Evolutionary conservation across 495 filamentous ascomycete species (phyloP).

Genomic region (Penicillium bovifimosum): DNA sequence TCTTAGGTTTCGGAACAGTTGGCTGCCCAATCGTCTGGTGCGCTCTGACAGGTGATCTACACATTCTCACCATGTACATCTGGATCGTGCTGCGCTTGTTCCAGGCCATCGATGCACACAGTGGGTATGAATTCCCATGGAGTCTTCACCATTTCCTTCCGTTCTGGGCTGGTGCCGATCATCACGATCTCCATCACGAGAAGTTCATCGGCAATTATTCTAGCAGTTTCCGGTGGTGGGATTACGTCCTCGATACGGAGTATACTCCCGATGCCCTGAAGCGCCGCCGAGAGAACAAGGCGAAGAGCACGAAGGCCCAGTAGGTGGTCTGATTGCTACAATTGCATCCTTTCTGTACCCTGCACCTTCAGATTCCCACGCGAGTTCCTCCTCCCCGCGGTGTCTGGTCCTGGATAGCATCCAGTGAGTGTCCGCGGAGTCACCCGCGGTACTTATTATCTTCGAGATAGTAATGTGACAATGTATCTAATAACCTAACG

Average conservation of each 20-base stretch:
- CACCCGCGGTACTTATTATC: neutral
- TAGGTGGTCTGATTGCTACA: constrained; percentile 10
- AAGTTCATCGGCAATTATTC: constrained; percentile 96
- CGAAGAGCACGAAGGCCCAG: constrained; percentile 51
- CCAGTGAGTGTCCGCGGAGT: neutral
- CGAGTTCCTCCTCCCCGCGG: neutral
- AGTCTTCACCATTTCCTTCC: constrained; percentile 90
- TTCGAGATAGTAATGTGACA: neutral
- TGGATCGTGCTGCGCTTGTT: constrained; percentile 93
- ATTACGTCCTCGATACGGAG: constrained; percentile 89
- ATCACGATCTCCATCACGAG: constrained; percentile 96
- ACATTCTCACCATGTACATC: constrained; percentile 95
- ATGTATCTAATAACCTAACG: neutral
- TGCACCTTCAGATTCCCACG: neutral
- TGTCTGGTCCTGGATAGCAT: neutral
- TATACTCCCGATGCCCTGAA: constrained; percentile 81
- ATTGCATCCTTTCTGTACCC: neutral
- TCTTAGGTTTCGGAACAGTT: constrained; percentile 90
- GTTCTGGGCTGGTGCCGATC: constrained; percentile 96
- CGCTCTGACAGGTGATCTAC: constrained; percentile 74
- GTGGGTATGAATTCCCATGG: constrained; percentile 97
- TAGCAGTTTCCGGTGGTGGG: constrained; percentile 99
- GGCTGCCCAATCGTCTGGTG: constrained; percentile 80
- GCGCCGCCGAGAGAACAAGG: constrained; percentile 74
- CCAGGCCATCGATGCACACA: constrained; percentile 97